Conservation (phyloP, 2,329 filamentous ascomycete species). For the Mariannaea sp. region DNA sequence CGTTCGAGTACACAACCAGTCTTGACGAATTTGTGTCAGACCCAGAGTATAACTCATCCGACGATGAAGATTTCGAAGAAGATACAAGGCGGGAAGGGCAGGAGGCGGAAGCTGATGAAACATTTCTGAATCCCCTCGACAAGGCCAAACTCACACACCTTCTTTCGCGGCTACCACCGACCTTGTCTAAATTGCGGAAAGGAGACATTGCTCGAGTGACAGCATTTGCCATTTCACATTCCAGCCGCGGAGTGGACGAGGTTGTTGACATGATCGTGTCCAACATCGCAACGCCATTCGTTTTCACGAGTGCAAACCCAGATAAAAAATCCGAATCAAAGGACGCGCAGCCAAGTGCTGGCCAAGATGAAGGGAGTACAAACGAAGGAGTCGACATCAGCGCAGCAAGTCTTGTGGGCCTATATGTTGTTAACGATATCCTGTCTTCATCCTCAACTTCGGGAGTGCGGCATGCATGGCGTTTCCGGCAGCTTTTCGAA, state of each 20-base stretch:
- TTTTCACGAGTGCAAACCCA: conserved; percentile 72
- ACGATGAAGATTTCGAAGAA: conserved; percentile 75
- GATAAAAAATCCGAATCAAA: conserved; percentile 50
- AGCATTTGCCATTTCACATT: conserved; percentile 86
- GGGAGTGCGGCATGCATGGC: conserved; percentile 82
- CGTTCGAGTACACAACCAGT: conserved; percentile 78
- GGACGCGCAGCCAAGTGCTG: conserved; percentile 30
- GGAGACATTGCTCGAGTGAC: conserved; percentile 87
- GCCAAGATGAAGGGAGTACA: conserved; percentile 44
- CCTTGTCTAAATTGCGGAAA: conserved; percentile 73
- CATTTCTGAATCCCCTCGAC: conserved; percentile 79
- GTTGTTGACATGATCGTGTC: conserved; percentile 86
- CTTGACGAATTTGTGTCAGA: conserved; percentile 83
- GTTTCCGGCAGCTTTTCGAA: conserved; percentile 82
- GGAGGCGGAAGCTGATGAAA: conserved; percentile 54
- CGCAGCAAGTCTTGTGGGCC: conserved; percentile 74
- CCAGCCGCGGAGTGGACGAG: conserved; percentile 83
- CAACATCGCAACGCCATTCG: conserved; percentile 79
- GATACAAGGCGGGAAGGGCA: conserved; percentile 57
- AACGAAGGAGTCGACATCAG: conserved; percentile 65
- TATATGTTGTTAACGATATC: conserved; percentile 80
- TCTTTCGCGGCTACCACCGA: conserved; percentile 79
- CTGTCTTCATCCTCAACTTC: conserved; percentile 77
- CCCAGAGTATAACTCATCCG: conserved; percentile 82
- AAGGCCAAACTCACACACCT: conserved; percentile 85